Percentiles rank a stretch among this genome's conserved stretches.
These are phyloP conservation scores for Urochloa ruziziensis DNA, from an alignment of 176 grass and related monocot species.

Conservation along the genomic window DNA sequence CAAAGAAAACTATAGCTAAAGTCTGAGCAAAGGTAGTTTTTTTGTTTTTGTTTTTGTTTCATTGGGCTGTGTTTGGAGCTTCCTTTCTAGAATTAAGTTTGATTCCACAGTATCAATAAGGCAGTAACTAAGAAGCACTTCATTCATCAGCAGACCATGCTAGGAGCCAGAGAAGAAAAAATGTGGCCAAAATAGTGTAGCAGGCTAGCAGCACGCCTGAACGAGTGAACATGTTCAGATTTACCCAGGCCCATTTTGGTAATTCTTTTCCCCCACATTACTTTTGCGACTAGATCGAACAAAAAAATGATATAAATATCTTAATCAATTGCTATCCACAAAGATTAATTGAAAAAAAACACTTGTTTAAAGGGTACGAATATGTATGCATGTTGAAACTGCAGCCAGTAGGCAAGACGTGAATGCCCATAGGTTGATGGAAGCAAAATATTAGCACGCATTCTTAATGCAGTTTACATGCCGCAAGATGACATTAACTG, in stretches of 20 bases:
- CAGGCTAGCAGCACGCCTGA: background rate
- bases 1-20: background rate
- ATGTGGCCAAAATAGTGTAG: background rate
- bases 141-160: background rate
- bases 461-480: conserved; percentile 31
- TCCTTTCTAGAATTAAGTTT: background rate
- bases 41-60: background rate
- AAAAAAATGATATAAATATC: background rate
- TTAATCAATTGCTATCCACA: background rate
- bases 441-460: background rate
- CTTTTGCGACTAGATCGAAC: background rate
- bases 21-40: background rate
- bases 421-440: background rate
- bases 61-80: background rate
- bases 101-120: background rate
- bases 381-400: background rate
- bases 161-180: background rate
- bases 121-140: background rate
- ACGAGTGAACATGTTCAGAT: no score
- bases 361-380: background rate
- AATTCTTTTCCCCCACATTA: background rate
- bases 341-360: background rate
- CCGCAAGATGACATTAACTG: background rate
- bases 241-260: background rate
- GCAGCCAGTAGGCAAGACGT: background rate